Evolutionary conservation across 1,284 basidiomycete species (phyloP), one percentile per base, ranked within the genome.

Genomic region (Ceratobasidium theobromae): DNA sequence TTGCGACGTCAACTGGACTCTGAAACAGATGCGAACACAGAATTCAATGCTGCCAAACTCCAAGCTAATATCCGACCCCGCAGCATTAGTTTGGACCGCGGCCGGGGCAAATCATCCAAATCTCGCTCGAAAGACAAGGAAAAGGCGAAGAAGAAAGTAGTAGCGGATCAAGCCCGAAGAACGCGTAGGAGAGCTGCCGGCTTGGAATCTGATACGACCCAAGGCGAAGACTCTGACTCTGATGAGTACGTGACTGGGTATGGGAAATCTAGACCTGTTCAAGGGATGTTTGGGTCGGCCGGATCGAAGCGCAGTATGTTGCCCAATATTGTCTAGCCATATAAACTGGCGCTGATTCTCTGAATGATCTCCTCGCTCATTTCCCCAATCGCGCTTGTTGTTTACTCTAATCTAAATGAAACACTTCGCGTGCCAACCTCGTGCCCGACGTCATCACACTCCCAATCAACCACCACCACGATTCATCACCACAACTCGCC

Each of bases 21-120:
- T 11, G 60, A 64, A 33, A 64, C 60, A 6, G 60, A 64, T 27
- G 60, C 60, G 21, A 64, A 64, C 27, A 64, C 60, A 6, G 48
- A 52, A 25, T 64, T 41, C 49, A 64, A 64, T 48, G 60, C 60
- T 9, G 60, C 48, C 48, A 18, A 2, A 27, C 48, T 64, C 35
- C 51, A 49, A 16, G 60, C 60, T 9, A 64, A 64, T 32, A 8
- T 52, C 12, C 60, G 60, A 1, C 60, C 46, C 4, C 6, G 23
- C 9, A 21, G 14, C 48, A 28, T 32, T 27, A 48, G 32, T 21
- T 27, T 33, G 18, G 23, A 3, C 11, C 38, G 32, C 16, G 35
- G 25, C 11, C 27, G n/a, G 9, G 11, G 4, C 46, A 49, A 25
- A 49, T 38, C 5, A 64, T 41, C 33, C 23, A 52, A 45, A 38